Base-by-base conservation (phyloP, 495 filamentous ascomycete genomes). In the Hypoxylon crocopeplum region DNA sequence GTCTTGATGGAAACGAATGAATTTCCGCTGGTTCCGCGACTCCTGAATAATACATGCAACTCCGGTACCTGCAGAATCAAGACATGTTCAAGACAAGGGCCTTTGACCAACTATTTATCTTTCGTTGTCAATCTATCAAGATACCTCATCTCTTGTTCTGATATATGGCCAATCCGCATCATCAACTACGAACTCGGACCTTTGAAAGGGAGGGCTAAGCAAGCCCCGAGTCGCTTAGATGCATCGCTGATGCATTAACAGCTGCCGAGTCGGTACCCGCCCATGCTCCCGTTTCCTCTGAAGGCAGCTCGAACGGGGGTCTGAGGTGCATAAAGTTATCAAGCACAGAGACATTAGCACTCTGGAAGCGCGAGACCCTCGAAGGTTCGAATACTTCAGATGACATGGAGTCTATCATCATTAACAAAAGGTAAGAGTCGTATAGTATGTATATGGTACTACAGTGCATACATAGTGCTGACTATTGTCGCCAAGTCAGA, bases 1-100 rank as follows among this genome's bases (percentile, higher is more conserved):
- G n/a, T n/a, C n/a, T n/a, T n/a, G n/a, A n/a, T n/a, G n/a, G 41
- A 52, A 48, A 59, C 48, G 48, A 59, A 54, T 27, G 44, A 49
- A 64, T 59, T 38, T 54, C 49, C 52, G 59, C 29, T 44, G 34
- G 41, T 48, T 33, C 60, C 41, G 39, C 12, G 13, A 47, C 40
- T 50, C 53, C 48, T 38, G 42, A 22, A 33, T 42, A 34, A 42
- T 47, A 42, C 25, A 32, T 24, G 46, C 25, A 24, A 40, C 37
- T 21, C 44, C 29, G 48, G 59, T 63, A 50, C 59, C 48, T 56
- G 42, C 41, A 53, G 48, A 38, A 45, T 13, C n/a, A 50, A 56
- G 50, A 37, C 24, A 45, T 17, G 24, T 36, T 47, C 36, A 52
- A 47, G 39, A 56, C 58, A 52, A 46, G 48, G 41, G 16, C 19